Evolutionary conservation across 2,329 filamentous ascomycete genomes (phyloP), one percentile per base, ranked within the genome.

Genomic region (Trichoderma aggressivum): DNA sequence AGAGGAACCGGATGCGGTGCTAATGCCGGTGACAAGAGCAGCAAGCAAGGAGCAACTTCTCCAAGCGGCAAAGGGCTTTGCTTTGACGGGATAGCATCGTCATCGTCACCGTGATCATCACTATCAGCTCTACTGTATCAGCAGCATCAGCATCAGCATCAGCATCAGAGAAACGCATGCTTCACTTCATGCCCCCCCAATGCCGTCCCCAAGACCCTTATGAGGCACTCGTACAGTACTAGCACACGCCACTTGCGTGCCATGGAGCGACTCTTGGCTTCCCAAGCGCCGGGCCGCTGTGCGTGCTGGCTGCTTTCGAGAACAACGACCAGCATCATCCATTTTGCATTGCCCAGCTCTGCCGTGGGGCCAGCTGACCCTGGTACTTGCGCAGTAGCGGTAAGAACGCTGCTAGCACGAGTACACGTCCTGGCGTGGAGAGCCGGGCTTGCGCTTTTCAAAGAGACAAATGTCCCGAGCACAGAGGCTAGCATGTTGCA

Each of bases 291-390:
- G 60, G 39, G 39, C 60, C 36, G 60, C 60, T 30, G 32, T 39
- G 21, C 32, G 34, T 61, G 56, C 56, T 64, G n/a, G 61, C 61
- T 64, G 39, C 47, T 43, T 43, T 28, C 24, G 16, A 39, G 18
- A 24, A 24, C 32, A 32, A 32, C 32, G 30, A 50, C 32, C 30
- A 53, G 47, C 50, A 39, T 34, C 63, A 53, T 39, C 47, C 26
- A 59, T n/a, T n/a, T n/a, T n/a, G n/a, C n/a, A n/a, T 11, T 56
- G 63, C 30, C 50, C 63, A 39, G 53, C 26, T 30, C 14, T n/a
- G 59, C 28, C 32, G 66, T 47, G 56, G 56, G 36, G 24, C 39
- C 39, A 62, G 66, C 66, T 70, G 66, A 70, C 66, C 26, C 63
- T 66, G 63, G 63, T 53, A 26, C 43, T 36, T 26, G 47, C 34